These are phyloP conservation scores for Phyllosticta citrichinensis DNA, from an alignment of 2,329 filamentous ascomycete species.

Conservation along the genomic window DNA sequence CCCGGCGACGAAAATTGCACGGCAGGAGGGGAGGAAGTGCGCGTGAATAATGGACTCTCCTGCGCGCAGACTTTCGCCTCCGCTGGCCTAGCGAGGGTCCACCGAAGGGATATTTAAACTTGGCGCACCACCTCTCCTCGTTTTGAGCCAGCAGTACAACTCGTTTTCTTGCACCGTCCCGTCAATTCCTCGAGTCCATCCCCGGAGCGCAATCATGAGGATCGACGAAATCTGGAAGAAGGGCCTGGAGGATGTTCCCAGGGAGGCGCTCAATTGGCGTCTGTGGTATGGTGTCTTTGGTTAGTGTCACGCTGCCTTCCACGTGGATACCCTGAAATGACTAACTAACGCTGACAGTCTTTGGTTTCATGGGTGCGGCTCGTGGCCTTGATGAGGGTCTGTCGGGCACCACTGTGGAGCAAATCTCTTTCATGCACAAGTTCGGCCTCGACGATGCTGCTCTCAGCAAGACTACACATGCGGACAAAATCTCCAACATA, in stretches of 20 bases:
- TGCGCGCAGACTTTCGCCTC: not conserved
- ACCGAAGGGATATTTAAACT: not conserved
- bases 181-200: not conserved
- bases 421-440: slow-evolving; percentile 25
- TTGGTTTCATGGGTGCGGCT: slow-evolving; percentile 66
- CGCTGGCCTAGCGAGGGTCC: not conserved
- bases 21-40: not conserved
- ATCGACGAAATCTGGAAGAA: slow-evolving; percentile 20
- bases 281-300: slow-evolving; percentile 64
- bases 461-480: slow-evolving; percentile 21
- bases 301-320: slow-evolving; percentile 12
- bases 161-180: not conserved
- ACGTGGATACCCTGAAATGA: not conserved
- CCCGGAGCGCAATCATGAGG: not conserved
- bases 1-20: not conserved
- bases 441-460: slow-evolving; percentile 26
- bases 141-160: not conserved
- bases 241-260: slow-evolving; percentile 54
- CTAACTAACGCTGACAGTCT: slow-evolving; percentile 27
- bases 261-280: slow-evolving; percentile 65
- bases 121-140: not conserved
- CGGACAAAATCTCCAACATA: slow-evolving; percentile 49
- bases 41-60: not conserved
- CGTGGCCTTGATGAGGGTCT: slow-evolving; percentile 73
- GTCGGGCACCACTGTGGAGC: slow-evolving; percentile 53